Percentiles rank a stretch among this genome's conserved stretches.
These are phyloP conservation scores for Scedosporium apiospermum DNA, from an alignment of 2,329 filamentous ascomycete species.

Conservation along the genomic window DNA sequence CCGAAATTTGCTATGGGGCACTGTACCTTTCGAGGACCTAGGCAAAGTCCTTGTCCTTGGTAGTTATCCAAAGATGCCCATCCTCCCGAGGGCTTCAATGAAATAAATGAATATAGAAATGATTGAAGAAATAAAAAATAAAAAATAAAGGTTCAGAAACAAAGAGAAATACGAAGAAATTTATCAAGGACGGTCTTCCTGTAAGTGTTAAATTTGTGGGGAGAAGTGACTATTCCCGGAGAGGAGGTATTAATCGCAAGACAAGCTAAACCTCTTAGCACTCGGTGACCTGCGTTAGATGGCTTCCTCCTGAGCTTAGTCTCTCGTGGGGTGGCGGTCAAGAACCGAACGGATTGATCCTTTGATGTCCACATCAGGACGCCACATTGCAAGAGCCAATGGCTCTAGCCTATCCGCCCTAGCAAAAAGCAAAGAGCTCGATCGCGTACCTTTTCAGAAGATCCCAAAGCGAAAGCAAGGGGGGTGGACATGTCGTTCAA, in stretches of 20 bases:
- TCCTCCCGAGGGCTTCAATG: too few species aligned
- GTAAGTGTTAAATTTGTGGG: too few species aligned
- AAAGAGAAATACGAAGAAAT: too few species aligned
- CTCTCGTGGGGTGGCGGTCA: not conserved
- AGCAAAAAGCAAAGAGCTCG: too few species aligned
- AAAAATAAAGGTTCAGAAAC: too few species aligned
- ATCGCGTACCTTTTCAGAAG: not conserved
- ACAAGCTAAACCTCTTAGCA: not conserved
- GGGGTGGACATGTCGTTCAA: not conserved
- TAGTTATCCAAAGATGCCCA: not conserved
- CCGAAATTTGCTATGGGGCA: not conserved
- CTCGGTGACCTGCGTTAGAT: not conserved
- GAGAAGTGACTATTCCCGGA: too few species aligned
- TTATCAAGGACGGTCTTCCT: too few species aligned
- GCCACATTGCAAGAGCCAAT: not conserved
- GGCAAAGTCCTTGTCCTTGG: not conserved
- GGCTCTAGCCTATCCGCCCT: not conserved
- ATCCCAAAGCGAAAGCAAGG: not conserved
- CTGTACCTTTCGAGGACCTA: too few species aligned
- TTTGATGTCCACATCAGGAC: not conserved
- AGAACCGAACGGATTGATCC: not conserved
- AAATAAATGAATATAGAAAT: too few species aligned
- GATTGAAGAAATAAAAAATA: too few species aligned
- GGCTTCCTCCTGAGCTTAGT: not conserved
- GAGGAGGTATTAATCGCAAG: not conserved